A percentile compares a stretch with the other conserved stretches of the same genome.
phyloP scores from a whole-genome alignment of 306 rosid genomes.

The Prunus salicina region DNA sequence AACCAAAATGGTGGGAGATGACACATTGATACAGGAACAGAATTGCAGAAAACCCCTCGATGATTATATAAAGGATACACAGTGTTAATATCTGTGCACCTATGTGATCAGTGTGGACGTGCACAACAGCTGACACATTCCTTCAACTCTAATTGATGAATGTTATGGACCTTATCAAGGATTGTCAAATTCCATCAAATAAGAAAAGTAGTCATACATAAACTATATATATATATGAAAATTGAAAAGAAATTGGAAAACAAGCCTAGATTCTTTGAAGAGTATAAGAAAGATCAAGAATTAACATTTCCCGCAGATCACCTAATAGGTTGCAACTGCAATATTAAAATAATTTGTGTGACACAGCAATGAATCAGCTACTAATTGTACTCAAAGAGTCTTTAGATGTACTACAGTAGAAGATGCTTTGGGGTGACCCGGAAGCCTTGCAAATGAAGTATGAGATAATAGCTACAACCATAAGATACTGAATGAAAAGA shows the following conservation, averaged over 20 bases:
- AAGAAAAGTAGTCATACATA: no score
- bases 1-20: no score
- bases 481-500: not conserved
- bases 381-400: not conserved
- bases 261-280: not conserved
- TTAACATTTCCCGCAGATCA: not conserved
- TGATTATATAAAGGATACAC: no score
- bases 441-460: constrained; percentile 90
- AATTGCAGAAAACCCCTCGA: no score
- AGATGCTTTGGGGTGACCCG: constrained; percentile 67
- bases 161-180: not conserved
- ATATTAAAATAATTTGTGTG: not conserved
- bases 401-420: constrained; percentile 14
- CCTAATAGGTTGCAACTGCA: no score
- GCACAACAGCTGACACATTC: not conserved
- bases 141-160: not conserved
- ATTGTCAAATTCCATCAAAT: not conserved
- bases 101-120: no score
- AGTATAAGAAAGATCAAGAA: not conserved
- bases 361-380: not conserved
- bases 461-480: constrained; percentile 34
- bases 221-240: not conserved
- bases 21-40: no score
- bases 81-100: no score
- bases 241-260: not conserved